Percentiles rank a stretch among this genome's conserved stretches.
phyloP scores from a whole-genome alignment of 1,284 basidiomycete genomes.

The Rhodotorula sp. region DNA sequence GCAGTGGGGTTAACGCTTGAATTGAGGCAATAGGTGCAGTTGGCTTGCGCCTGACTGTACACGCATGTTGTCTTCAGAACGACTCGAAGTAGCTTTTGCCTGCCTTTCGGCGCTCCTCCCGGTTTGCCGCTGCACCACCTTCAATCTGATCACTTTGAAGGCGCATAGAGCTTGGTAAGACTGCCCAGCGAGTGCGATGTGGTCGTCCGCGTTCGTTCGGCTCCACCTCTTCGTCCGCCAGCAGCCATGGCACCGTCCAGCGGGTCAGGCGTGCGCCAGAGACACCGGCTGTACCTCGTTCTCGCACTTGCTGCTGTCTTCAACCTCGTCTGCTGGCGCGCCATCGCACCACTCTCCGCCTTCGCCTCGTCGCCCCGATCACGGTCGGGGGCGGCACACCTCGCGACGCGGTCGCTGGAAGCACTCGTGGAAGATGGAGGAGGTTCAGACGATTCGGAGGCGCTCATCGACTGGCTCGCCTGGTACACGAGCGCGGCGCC shows the following conservation, averaged over 20 bases:
- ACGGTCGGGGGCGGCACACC: background rate
- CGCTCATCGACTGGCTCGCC: slow-evolving; percentile 32
- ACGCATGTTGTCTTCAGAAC: too few relatives aligned
- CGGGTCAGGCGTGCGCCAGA: background rate
- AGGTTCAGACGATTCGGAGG: slow-evolving; percentile 9
- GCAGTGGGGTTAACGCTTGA: background rate
- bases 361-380: background rate
- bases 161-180: too few relatives aligned
- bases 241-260: background rate
- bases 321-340: slow-evolving; percentile 14
- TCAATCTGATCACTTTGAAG: too few relatives aligned
- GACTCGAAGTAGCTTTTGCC: too few relatives aligned
- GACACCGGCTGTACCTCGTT: slow-evolving; percentile 4
- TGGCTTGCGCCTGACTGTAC: background rate
- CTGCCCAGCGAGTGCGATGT: too few relatives aligned
- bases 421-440: background rate
- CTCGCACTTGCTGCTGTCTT: slow-evolving; percentile 12
- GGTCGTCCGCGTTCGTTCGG: too few relatives aligned
- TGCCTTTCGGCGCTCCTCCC: too few relatives aligned
- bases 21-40: background rate
- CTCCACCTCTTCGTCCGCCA: background rate
- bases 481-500: slow-evolving; percentile 7
- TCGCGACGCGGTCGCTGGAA: background rate
- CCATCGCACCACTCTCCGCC: background rate
- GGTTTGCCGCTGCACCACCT: too few relatives aligned